Base-by-base conservation (phyloP, 2,329 filamentous ascomycete species). In the Xylaria sp. region DNA sequence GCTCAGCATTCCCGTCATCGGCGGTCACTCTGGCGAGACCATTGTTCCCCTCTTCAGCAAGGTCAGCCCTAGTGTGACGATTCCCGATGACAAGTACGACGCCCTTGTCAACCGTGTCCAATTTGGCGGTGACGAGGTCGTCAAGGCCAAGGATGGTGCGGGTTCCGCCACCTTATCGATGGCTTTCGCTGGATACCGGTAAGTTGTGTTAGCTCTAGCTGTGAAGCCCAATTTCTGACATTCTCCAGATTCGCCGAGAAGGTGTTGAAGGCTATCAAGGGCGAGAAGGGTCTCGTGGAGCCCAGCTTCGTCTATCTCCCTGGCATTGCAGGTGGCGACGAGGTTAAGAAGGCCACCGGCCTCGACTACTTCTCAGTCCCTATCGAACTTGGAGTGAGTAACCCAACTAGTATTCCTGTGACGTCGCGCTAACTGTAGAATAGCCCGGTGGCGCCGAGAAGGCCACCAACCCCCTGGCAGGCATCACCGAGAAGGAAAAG, bases 31-130 rank as follows among this genome's bases (percentile, higher is more conserved):
- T 57, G 94, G 94, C 71, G 92, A 93, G 81, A 99, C 94, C 68
- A 99, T 99, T 70, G 92, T 99, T 52, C 94, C 94, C 46, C 85
- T 99, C 59, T 96, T 97, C 85, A 96, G 92, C 85, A 88, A 94
- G 80, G 85, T 91, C 65, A 85, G 87, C 71, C 92, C 92, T 53
- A 73, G 83, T 40, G 88, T 94, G 69, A 82, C 83, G 58, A 94
- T 97, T 61, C 91, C 93, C 43, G 82, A 83, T 57, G 92, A 97
- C 73, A 94, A 96, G 82, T 89, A 96, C 67, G 91, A 93, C 70
- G 89, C 85, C 63, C 83, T 99, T 46, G 87, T 96, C 70, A 90
- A 97, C 78, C 92, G 94, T 79, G 90, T 97, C 53, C 94, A 99
- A 77, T 97, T 97, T 67, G 94, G 94, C 73, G 94, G 94, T 81